Conservation (phyloP, 306 rosid species). For the Gleditsia sinensis region DNA sequence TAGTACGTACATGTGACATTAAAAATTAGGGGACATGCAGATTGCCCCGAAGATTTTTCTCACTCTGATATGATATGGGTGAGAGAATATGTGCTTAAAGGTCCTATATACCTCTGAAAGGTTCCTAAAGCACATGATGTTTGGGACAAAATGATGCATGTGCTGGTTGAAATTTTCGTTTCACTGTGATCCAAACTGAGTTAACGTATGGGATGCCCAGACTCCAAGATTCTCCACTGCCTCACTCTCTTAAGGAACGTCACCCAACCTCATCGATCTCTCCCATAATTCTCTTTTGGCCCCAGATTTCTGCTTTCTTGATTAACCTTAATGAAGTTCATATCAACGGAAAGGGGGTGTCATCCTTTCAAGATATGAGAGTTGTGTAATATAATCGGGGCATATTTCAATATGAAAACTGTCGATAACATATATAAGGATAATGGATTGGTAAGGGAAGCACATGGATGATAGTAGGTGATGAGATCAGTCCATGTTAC, state of each 20-base stretch:
- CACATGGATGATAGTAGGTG: slow-evolving; percentile 41
- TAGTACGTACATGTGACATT: slow-evolving; percentile 30
- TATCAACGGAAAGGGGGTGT: too few relatives aligned
- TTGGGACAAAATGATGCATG: slow-evolving; percentile 45
- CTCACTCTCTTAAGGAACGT: slow-evolving; percentile 32
- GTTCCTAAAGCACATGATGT: slow-evolving; percentile 54
- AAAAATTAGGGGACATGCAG: slow-evolving; percentile 37
- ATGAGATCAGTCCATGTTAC: slow-evolving; percentile 43
- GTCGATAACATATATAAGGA: background rate
- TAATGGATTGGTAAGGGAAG: too few relatives aligned
- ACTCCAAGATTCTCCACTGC: slow-evolving; percentile 38
- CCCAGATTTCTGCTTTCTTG: too few relatives aligned
- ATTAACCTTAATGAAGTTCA: too few relatives aligned
- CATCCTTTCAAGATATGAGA: too few relatives aligned
- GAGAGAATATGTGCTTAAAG: slow-evolving; percentile 37
- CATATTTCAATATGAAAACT: background rate
- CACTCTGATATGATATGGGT: slow-evolving; percentile 29
- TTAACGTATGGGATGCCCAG: slow-evolving; percentile 32
- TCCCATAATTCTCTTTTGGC: too few relatives aligned
- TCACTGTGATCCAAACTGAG: slow-evolving; percentile 22
- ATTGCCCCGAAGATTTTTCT: slow-evolving; percentile 32
- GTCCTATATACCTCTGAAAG: slow-evolving; percentile 26
- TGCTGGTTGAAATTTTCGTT: slow-evolving; percentile 41
- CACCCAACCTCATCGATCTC: slow-evolving; percentile 32
- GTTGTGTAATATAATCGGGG: too few relatives aligned